Evolutionary conservation across 163 green algal genomes (phyloP).

Genomic region (Chlorella variabilis): DNA sequence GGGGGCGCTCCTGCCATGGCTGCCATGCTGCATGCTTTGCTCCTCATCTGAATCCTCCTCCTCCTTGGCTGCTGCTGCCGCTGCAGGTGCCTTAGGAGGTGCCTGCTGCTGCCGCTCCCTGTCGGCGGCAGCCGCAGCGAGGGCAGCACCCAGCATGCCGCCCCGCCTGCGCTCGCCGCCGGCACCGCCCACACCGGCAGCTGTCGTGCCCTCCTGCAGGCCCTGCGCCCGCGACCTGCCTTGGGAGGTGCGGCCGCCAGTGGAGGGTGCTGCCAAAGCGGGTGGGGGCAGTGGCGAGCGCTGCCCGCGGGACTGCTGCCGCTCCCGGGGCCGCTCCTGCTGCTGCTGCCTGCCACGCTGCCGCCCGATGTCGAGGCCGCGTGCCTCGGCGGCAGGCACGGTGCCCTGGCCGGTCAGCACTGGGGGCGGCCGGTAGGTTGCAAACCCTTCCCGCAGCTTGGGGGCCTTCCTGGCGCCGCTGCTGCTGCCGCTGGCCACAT

Average conservation of each 20-base stretch:
- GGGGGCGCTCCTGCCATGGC: background rate
- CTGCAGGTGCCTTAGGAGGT: background rate
- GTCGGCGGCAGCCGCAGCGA: constrained; percentile 2
- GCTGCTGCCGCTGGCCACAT: background rate
- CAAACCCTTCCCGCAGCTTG: constrained; percentile 27
- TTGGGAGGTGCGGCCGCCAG: too few relatives aligned
- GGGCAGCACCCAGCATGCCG: background rate
- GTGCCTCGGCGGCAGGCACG: background rate
- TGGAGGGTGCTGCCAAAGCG: too few relatives aligned
- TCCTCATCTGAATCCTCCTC: background rate
- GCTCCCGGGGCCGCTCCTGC: background rate
- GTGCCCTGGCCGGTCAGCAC: background rate
- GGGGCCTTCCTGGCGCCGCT: background rate
- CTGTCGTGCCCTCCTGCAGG: too few relatives aligned
- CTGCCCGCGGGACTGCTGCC: background rate
- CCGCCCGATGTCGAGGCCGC: background rate
- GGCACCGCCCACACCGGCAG: too few relatives aligned
- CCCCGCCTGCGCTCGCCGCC: background rate
- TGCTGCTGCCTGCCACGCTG: constrained; percentile 1
- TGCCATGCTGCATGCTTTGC: background rate
- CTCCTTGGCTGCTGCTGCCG: background rate
- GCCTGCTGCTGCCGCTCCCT: background rate
- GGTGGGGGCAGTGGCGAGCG: too few relatives aligned
- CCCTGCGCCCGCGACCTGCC: too few relatives aligned
- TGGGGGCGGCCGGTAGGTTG: constrained; percentile 18